Evolutionary conservation across 805 yeast genomes (phyloP).

Genomic region (Cephaloascus fragrans): DNA sequence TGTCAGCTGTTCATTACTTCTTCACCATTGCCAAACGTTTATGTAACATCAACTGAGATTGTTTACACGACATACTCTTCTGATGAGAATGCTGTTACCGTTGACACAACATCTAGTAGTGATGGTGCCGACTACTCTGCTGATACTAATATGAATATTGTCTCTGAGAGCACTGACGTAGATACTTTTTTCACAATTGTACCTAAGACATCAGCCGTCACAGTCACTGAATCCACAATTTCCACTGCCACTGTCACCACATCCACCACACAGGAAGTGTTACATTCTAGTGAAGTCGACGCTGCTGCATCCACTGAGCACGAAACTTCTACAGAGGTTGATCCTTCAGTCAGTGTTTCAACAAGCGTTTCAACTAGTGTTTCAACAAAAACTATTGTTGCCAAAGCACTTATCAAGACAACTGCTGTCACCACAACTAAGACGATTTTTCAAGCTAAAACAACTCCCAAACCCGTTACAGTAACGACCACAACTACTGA

Average conservation of each 20-base stretch:
- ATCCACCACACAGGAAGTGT: not conserved
- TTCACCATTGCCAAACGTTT: not conserved
- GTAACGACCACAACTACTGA: not conserved
- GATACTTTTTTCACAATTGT: not conserved
- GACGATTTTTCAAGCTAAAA: not conserved
- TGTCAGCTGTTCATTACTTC: slow-evolving; percentile 3
- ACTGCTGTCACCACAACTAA: not conserved
- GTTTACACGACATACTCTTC: not conserved
- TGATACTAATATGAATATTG: not conserved
- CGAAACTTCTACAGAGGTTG: not conserved
- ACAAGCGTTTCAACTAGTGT: too few relatives aligned
- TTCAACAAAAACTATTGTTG: not conserved
- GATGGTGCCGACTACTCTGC: not conserved
- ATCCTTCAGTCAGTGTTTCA: too few relatives aligned
- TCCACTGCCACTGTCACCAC: not conserved
- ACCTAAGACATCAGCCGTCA: not conserved
- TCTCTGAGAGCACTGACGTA: not conserved
- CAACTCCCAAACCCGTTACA: not conserved
- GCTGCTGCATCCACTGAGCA: not conserved
- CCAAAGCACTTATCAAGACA: not conserved
- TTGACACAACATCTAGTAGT: not conserved
- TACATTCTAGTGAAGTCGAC: not conserved
- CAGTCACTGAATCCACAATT: not conserved
- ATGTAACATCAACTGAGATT: not conserved
- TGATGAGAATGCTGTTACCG: not conserved